These are phyloP conservation scores for Sonneratia caseolaris DNA, from an alignment of 345 rosid genomes.

Conservation along the genomic window DNA sequence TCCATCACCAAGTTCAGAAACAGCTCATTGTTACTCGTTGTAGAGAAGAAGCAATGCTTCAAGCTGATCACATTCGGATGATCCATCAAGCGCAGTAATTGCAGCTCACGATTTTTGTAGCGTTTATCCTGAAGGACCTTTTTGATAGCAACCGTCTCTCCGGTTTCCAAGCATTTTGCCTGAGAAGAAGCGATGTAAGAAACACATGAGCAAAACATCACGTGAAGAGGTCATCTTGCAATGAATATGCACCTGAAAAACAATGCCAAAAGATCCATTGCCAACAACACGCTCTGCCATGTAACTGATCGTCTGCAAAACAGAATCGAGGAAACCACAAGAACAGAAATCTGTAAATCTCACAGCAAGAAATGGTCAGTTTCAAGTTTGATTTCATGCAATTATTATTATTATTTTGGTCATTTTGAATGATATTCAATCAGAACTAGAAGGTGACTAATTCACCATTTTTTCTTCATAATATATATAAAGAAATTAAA, in stretches of 20 bases:
- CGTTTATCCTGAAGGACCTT: conserved; percentile 71
- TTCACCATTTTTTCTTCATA: background rate
- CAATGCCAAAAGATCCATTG: conserved; percentile 74
- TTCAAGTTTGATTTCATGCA: background rate
- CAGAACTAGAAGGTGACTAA: background rate
- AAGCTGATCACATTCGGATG: conserved; percentile 74
- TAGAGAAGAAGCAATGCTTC: conserved; percentile 86
- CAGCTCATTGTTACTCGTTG: conserved; percentile 61
- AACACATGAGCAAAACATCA: background rate
- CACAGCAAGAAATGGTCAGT: background rate
- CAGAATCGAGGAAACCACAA: background rate
- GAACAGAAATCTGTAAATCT: background rate
- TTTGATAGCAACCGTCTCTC: conserved; percentile 54
- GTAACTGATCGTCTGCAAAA: conserved; percentile 65
- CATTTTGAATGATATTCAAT: background rate
- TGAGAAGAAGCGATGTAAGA: conserved; percentile 14
- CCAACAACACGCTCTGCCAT: conserved; percentile 86
- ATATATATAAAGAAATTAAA: background rate
- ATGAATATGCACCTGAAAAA: conserved; percentile 46
- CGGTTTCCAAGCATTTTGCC: conserved; percentile 89
- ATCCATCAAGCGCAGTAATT: conserved; percentile 66
- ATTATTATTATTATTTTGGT: background rate
- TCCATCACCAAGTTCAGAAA: conserved; percentile 80
- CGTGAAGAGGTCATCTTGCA: background rate
- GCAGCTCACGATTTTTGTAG: conserved; percentile 74